Conservation (phyloP, 257 asterid species). For the Henckelia pumila region DNA sequence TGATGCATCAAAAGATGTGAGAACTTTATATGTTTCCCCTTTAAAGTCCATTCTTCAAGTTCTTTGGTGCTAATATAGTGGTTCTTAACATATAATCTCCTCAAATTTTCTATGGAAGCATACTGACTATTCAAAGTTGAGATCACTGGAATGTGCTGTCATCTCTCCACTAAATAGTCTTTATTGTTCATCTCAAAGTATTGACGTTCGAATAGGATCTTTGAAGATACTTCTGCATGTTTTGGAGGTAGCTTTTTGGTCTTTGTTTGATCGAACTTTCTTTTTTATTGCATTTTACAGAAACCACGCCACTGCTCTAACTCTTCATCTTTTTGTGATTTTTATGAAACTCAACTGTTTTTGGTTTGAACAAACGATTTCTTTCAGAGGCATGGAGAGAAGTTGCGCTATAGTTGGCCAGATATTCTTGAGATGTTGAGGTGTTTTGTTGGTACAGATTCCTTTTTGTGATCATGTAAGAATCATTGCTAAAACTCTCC, state of each 20-base stretch:
- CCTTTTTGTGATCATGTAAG: constrained; percentile 23
- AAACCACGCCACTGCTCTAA: not conserved
- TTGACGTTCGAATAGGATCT: constrained; percentile 82
- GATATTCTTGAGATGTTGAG: constrained; percentile 80
- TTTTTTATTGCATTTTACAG: not conserved
- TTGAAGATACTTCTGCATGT: constrained; percentile 92
- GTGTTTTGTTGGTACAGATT: constrained; percentile 32
- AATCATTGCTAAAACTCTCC: constrained; percentile 21
- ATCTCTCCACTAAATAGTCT: constrained; percentile 76
- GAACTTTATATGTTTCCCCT: constrained; percentile 31
- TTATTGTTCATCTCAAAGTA: constrained; percentile 64
- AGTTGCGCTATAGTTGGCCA: constrained; percentile 87
- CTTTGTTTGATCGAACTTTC: constrained; percentile 10
- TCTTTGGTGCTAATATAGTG: constrained; percentile 21
- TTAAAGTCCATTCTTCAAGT: constrained; percentile 6
- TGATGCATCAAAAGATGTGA: constrained; percentile 52
- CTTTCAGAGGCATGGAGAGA: constrained; percentile 98
- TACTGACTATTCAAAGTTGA: constrained; percentile 48
- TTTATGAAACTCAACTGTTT: not conserved
- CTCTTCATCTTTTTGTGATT: not conserved
- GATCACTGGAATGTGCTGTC: constrained; percentile 81
- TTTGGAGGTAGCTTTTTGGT: constrained; percentile 58
- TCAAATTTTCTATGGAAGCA: constrained; percentile 42
- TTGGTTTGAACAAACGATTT: constrained; percentile 33
- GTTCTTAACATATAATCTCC: constrained; percentile 19